Evolutionary conservation across 129 eudicot genomes (phyloP).

Genomic region (Glebionis coronaria): DNA sequence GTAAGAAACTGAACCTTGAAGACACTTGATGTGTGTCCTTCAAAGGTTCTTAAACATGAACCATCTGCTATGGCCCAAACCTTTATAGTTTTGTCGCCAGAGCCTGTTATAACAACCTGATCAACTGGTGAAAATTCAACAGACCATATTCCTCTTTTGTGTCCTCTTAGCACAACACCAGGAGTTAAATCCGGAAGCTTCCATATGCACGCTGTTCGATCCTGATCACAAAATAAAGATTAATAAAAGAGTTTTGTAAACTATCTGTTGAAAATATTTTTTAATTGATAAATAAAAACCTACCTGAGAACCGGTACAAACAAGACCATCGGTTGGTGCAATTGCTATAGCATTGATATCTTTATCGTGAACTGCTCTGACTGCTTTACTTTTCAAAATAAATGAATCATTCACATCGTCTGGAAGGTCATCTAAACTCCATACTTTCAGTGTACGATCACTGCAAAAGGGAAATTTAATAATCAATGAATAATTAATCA

Average conservation of each 20-base stretch:
- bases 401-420: slow-evolving; percentile 42
- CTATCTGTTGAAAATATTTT: too few species aligned
- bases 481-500: background rate
- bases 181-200: slow-evolving; percentile 81
- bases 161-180: slow-evolving; percentile 68
- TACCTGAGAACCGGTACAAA: slow-evolving; percentile 96
- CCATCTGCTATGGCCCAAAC: slow-evolving; percentile 95
- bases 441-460: slow-evolving; percentile 84
- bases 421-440: slow-evolving; percentile 67
- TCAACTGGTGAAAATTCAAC: slow-evolving; percentile 98
- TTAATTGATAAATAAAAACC: background rate
- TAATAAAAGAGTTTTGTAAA: background rate
- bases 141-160: slow-evolving; percentile 96
- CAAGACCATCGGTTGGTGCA: slow-evolving; percentile 87
- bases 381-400: slow-evolving; percentile 74
- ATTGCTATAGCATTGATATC: slow-evolving; percentile 84
- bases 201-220: slow-evolving; percentile 88
- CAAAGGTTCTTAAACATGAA: slow-evolving; percentile 87
- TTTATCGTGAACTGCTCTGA: slow-evolving; percentile 79
- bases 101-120: slow-evolving; percentile 87
- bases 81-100: slow-evolving; percentile 88
- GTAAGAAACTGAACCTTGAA: slow-evolving; percentile 73
- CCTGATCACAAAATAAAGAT: slow-evolving; percentile 36
- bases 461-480: slow-evolving; percentile 31
- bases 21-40: slow-evolving; percentile 95